Evolutionary conservation across 2,329 filamentous ascomycete species (phyloP).

Genomic region (Clonostachys rhizophaga): DNA sequence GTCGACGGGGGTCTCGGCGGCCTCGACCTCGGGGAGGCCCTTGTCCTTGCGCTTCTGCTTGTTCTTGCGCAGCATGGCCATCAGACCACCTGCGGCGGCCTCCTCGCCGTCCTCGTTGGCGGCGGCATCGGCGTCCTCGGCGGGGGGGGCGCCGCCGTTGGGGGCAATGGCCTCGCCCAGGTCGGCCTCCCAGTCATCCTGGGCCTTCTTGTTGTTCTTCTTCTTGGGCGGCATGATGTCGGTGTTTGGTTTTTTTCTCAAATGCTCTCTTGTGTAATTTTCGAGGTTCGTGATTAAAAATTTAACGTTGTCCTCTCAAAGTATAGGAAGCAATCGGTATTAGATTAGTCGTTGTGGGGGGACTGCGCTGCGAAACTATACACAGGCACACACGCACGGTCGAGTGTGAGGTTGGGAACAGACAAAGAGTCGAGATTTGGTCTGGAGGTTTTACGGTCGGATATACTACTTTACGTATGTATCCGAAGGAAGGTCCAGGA

Average conservation of each 20-base stretch:
- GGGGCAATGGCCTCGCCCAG: conserved; percentile 74
- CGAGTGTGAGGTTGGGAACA: too few relatives aligned
- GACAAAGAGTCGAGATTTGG: not conserved
- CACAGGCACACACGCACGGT: too few relatives aligned
- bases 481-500: not conserved
- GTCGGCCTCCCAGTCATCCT: conserved; percentile 94
- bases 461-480: not conserved
- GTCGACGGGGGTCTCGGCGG: conserved; percentile 61
- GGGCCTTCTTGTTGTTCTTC: conserved; percentile 77
- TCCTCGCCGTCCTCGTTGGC: conserved; percentile 34
- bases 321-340: too few relatives aligned
- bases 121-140: conserved; percentile 34
- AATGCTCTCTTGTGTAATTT: not conserved
- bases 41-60: conserved; percentile 89
- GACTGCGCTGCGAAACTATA: too few relatives aligned
- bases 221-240: conserved; percentile 85
- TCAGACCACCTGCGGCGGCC: conserved; percentile 62
- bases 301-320: not conserved
- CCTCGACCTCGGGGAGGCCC: conserved; percentile 64
- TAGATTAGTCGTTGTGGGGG: too few relatives aligned
- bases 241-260: conserved; percentile 7
- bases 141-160: conserved; percentile 34
- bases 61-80: conserved; percentile 78
- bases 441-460: not conserved
- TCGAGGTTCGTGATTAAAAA: not conserved